Conservation (phyloP, 371 early-diverging fungal species). For the Mucor sp. region DNA sequence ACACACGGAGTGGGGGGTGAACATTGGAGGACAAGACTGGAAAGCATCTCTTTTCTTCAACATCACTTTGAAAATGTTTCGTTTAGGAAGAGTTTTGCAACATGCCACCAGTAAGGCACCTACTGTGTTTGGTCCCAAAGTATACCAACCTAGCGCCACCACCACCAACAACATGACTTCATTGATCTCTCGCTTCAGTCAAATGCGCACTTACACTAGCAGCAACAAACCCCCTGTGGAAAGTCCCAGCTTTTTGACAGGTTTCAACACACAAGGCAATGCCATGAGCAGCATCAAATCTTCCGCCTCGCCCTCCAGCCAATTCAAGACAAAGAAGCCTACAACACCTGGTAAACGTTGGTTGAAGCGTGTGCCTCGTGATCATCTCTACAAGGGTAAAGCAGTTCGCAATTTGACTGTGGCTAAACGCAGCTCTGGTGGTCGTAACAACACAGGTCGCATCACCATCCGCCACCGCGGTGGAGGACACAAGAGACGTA, state of each 20-base stretch:
- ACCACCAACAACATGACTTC: slow-evolving; percentile 1
- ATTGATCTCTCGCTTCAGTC: slow-evolving; percentile 18
- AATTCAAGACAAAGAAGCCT: slow-evolving; percentile 92
- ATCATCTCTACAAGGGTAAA: slow-evolving; percentile 91
- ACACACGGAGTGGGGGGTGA: background rate
- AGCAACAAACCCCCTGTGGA: slow-evolving; percentile 4
- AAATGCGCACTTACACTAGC: slow-evolving; percentile 17
- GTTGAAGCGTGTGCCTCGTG: slow-evolving; percentile 86
- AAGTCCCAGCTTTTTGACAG: slow-evolving; percentile 27
- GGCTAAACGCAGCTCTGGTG: slow-evolving; percentile 84
- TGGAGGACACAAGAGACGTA: slow-evolving; percentile 91
- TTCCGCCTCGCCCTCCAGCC: slow-evolving; percentile 40
- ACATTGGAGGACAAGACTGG: background rate
- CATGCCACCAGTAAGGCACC: slow-evolving; percentile 17
- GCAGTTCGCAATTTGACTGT: slow-evolving; percentile 81
- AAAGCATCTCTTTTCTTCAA: background rate
- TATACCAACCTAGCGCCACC: slow-evolving; percentile 5
- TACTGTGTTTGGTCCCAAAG: slow-evolving; percentile 4
- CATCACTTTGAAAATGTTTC: slow-evolving; percentile 14
- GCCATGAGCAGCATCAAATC: slow-evolving; percentile 26
- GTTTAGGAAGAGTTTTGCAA: slow-evolving; percentile 25
- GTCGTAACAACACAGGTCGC: slow-evolving; percentile 89
- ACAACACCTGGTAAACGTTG: slow-evolving; percentile 88
- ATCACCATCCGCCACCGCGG: slow-evolving; percentile 95
- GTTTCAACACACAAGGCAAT: slow-evolving; percentile 52